A percentile compares a stretch with the other conserved stretches of the same genome.
Conservation (phyloP, 345 rosid genomes). For the Stellera chamaejasme region DNA sequence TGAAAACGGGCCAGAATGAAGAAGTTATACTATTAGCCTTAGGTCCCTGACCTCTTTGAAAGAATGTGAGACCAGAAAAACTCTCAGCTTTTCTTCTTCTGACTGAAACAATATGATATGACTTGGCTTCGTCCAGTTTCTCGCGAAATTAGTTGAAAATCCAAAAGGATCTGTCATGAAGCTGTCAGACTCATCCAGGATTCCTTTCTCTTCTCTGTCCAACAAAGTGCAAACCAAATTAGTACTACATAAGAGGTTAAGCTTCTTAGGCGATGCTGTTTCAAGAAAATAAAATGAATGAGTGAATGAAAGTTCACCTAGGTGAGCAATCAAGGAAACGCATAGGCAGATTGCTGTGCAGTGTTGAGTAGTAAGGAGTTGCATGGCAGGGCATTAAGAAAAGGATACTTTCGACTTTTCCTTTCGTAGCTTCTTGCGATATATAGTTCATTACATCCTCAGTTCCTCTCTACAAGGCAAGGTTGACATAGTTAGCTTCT, state of each 20-base stretch:
- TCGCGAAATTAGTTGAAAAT: slow-evolving; percentile 47
- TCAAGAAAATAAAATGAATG: too few species aligned
- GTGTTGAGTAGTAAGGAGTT: slow-evolving; percentile 81
- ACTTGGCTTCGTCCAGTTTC: slow-evolving; percentile 56
- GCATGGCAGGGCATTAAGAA: slow-evolving; percentile 96
- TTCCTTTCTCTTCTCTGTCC: slow-evolving; percentile 55
- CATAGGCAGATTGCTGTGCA: slow-evolving; percentile 66
- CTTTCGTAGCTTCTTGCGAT: slow-evolving; percentile 58
- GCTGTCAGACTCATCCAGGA: slow-evolving; percentile 61
- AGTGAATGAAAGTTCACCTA: slow-evolving; percentile 28
- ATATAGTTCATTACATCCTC: slow-evolving; percentile 90
- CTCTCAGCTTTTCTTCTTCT: slow-evolving; percentile 49
- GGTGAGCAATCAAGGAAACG: slow-evolving; percentile 82
- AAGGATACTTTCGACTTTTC: slow-evolving; percentile 53
- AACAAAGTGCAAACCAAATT: slow-evolving; percentile 7
- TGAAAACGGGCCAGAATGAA: not conserved
- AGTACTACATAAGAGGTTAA: slow-evolving; percentile 5
- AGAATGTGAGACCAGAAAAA: slow-evolving; percentile 51
- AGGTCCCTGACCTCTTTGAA: slow-evolving; percentile 47
- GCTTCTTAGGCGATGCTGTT: not conserved
- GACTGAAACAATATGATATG: slow-evolving; percentile 70
- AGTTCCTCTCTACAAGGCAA: slow-evolving; percentile 68
- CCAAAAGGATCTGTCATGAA: slow-evolving; percentile 68
- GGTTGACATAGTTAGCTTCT: not conserved
- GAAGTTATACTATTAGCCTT: not conserved